phyloP scores from a whole-genome alignment of 305 asterid genomes.

The Solanum hybrid region DNA sequence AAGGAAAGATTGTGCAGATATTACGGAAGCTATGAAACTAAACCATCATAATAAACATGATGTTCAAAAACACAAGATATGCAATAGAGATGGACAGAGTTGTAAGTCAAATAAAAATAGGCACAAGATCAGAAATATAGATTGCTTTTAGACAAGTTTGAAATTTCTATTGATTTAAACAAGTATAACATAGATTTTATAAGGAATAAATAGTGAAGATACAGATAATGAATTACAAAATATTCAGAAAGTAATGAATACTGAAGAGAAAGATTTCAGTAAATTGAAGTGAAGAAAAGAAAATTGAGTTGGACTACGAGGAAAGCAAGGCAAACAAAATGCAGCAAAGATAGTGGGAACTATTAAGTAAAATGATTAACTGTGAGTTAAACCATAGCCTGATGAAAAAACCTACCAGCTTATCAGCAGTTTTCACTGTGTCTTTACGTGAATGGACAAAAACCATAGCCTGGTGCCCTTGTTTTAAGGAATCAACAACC shows the following conservation, averaged over 20 bases:
- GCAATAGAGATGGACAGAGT: not conserved
- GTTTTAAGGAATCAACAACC: slow-evolving; percentile 84
- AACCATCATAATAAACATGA: not conserved
- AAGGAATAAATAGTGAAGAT: not conserved
- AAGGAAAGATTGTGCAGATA: not conserved
- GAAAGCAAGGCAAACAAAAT: slow-evolving; percentile 1
- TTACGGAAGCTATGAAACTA: not conserved
- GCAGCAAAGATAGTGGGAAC: not conserved
- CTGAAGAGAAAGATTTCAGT: not conserved
- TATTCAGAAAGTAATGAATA: not conserved
- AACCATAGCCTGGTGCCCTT: slow-evolving; percentile 96
- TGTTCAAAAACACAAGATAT: not conserved
- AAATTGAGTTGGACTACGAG: not conserved
- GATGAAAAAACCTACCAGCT: slow-evolving; percentile 46
- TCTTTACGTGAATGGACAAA: slow-evolving; percentile 98
- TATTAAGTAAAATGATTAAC: not conserved
- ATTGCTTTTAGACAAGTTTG: not conserved
- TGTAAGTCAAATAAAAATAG: not conserved
- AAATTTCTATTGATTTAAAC: not conserved
- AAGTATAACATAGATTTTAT: not conserved
- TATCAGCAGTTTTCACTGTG: slow-evolving; percentile 92
- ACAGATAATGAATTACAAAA: not conserved
- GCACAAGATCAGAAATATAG: not conserved
- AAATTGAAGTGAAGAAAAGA: not conserved
- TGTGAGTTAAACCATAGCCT: not conserved